Conservation (phyloP, 1,284 basidiomycete species). For the Waitea zeae region DNA sequence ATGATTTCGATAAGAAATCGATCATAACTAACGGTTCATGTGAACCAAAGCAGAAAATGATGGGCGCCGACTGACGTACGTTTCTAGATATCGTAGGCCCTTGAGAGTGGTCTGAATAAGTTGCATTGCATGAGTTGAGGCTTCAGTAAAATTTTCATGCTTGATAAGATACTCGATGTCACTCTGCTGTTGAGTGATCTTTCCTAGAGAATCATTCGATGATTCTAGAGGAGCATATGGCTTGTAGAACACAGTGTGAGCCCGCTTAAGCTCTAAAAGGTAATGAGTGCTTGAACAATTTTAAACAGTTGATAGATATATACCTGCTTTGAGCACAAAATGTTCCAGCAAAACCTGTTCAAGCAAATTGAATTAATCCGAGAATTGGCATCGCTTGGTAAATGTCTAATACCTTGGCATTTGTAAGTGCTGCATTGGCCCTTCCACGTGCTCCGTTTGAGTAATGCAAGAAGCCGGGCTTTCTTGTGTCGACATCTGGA, state of each 20-base stretch:
- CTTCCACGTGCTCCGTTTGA: constrained; percentile 19
- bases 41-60: background rate
- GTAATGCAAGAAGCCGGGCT: constrained; percentile 29
- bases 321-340: constrained; percentile 55
- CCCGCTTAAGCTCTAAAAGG: constrained; percentile 37
- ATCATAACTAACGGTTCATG: constrained; percentile 35
- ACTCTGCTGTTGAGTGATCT: no score
- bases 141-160: no score
- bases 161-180: no score
- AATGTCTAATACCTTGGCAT: constrained; percentile 32
- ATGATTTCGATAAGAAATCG: constrained; percentile 55
- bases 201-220: no score
- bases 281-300: constrained; percentile 2
- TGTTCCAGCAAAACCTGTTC: constrained; percentile 57
- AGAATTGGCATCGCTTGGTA: no score
- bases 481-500: constrained; percentile 42
- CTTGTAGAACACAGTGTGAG: constrained; percentile 39
- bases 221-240: constrained; percentile 35
- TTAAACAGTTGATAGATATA: background rate
- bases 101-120: constrained; percentile 41
- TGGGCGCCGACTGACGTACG: constrained; percentile 19
- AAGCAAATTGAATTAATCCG: constrained; percentile 1
- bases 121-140: no score
- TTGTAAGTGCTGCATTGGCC: constrained; percentile 48
- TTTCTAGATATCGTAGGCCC: constrained; percentile 72